Conservation (phyloP, 192 early-diverging fungal genomes). For the Entophlyctis luteolus region DNA sequence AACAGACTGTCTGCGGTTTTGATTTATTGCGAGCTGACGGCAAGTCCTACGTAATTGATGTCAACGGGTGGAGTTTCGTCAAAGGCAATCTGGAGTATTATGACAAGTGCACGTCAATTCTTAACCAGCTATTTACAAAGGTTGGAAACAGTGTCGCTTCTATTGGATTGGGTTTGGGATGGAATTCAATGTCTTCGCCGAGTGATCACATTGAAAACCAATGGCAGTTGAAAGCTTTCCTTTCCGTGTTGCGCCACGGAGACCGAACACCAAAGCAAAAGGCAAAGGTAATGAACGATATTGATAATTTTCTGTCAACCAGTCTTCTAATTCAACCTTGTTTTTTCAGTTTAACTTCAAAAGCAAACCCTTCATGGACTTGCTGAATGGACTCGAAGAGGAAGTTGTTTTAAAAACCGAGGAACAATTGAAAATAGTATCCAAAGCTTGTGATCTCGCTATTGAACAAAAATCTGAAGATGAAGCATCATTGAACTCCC, state of each 20-base stretch:
- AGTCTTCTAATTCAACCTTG: constrained; percentile 10
- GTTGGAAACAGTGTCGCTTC: constrained; percentile 47
- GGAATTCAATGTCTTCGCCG: neutral
- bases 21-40: constrained; percentile 83
- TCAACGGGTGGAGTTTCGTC: constrained; percentile 99
- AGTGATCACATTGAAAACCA: constrained; percentile 62
- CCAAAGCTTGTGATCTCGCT: constrained; percentile 57
- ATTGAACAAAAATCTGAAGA: constrained; percentile 54
- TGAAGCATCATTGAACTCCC: constrained; percentile 56
- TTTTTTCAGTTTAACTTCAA: constrained; percentile 70
- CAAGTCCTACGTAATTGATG: constrained; percentile 88
- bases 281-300: constrained; percentile 67
- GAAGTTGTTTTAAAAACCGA: constrained; percentile 79
- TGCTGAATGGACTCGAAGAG: constrained; percentile 63
- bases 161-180: too few relatives aligned
- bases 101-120: constrained; percentile 71
- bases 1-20: constrained; percentile 93
- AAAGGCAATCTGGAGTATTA: constrained; percentile 94
- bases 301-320: neutral
- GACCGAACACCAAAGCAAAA: constrained; percentile 98
- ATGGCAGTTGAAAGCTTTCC: constrained; percentile 90
- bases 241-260: constrained; percentile 89
- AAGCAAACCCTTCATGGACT: constrained; percentile 62
- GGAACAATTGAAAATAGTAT: constrained; percentile 65
- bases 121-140: constrained; percentile 74